Base-by-base conservation (phyloP, 139 green algal genomes). In the Edaphochlamys debaryana region DNA sequence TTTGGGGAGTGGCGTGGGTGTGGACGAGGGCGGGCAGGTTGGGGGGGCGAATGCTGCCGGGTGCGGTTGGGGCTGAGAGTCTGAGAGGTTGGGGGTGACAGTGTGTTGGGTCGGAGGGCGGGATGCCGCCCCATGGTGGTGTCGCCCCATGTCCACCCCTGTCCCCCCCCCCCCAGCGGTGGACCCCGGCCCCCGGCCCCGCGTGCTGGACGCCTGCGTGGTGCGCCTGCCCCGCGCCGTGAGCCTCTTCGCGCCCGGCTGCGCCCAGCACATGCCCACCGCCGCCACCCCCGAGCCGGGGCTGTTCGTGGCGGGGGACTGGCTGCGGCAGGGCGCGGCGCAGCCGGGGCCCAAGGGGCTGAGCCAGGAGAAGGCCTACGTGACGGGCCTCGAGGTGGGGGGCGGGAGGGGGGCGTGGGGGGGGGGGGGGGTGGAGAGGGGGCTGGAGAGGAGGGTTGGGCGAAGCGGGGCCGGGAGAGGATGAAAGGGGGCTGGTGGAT, bases 351-450 rank as follows among this genome's bases (percentile, higher is more conserved):
- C 92, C 48, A 96, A 98, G 72, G 95, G 94, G 17, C 85, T 98
- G 69, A 94, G 90, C 32, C 94, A 96, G 87, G 95, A 98, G 80
- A 92, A 95, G 37, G 94, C 95, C 0, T 98, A 94, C 64, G 93
- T 97, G 17, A 96, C 88, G 4, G 95, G 95, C 0, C 87, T 98
- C 62, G 72, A 79, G 63, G 94, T 91, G 7, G 23, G 66, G 20
- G 13, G 20, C 17, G 3, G 1, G 1, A 29, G 63, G 34, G 23
- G 17, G 54, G 4, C 27, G 32, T 25, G 20, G 20, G 5, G 20
- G 25, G 25, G 48, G 11, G 48, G 11, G 15, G 15, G n/a, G n/a
- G n/a, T n/a, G n/a, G n/a, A n/a, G n/a, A n/a, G n/a, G 17, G 37
- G 63, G 22, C 17, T 40, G 6, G 3, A 13, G 1, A 29, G 63